These are phyloP conservation scores for Hansenula sp. DNA, from an alignment of 1,139 yeast species.

Conservation along the genomic window DNA sequence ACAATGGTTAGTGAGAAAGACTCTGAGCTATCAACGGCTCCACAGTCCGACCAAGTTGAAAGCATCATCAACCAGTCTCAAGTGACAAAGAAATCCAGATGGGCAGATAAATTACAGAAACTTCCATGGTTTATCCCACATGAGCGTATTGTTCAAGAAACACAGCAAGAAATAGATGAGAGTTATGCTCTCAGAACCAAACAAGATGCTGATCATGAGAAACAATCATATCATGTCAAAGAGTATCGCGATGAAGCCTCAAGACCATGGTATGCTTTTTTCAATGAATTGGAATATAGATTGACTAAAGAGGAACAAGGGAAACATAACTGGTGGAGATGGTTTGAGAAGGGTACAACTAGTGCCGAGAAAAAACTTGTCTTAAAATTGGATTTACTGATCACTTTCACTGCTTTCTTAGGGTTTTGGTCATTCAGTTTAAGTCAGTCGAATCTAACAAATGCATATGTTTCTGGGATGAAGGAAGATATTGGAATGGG, in stretches of 20 bases:
- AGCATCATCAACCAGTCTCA: too few relatives aligned
- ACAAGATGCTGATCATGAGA: background rate
- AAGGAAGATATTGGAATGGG: conserved; percentile 45
- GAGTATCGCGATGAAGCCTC: conserved; percentile 61
- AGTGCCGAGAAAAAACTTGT: conserved; percentile 47
- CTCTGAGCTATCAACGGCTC: too few relatives aligned
- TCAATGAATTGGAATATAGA: conserved; percentile 59
- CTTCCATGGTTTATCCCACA: background rate
- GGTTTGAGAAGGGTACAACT: conserved; percentile 59
- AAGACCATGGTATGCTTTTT: conserved; percentile 59
- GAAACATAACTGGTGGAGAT: conserved; percentile 54
- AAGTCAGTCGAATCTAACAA: conserved; percentile 53
- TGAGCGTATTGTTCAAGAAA: background rate
- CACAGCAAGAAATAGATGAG: background rate
- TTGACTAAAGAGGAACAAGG: conserved; percentile 32
- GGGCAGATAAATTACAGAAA: background rate
- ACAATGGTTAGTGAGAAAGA: too few relatives aligned
- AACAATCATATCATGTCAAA: conserved; percentile 1
- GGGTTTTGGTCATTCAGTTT: conserved; percentile 66
- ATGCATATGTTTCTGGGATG: conserved; percentile 59
- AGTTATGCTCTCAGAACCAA: background rate
- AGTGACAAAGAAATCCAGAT: too few relatives aligned
- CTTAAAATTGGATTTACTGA: conserved; percentile 52
- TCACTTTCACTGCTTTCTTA: conserved; percentile 53
- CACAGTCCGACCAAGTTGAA: too few relatives aligned